Percentiles rank a stretch among this genome's conserved stretches.
Conservation (phyloP, 2,329 filamentous ascomycete species). For the Cladosporium sp. region DNA sequence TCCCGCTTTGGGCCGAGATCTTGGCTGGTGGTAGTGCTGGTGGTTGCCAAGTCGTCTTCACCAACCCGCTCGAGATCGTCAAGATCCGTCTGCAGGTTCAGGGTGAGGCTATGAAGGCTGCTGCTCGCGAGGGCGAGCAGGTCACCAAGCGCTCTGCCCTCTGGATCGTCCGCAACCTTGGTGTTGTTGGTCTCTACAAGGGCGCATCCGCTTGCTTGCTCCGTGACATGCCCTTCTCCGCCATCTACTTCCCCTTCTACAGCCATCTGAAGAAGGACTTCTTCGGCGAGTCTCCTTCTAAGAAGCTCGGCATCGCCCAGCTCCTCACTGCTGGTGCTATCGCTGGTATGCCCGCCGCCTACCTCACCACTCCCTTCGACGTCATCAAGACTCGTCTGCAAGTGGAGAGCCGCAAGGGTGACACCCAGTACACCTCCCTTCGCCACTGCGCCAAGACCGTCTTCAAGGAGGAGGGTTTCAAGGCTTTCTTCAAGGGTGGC, state of each 20-base stretch:
- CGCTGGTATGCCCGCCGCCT: conserved; percentile 54
- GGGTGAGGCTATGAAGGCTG: conserved; percentile 79
- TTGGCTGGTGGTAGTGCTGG: conserved; percentile 85
- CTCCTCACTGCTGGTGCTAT: conserved; percentile 93
- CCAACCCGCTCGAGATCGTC: conserved; percentile 96
- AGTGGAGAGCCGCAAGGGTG: conserved; percentile 94
- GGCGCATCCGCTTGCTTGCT: conserved; percentile 90
- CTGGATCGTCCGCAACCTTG: conserved; percentile 95
- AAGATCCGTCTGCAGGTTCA: conserved; percentile 98
- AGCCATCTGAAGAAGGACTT: conserved; percentile 88
- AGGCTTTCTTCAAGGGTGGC: conserved; percentile 97
- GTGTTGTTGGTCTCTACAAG: conserved; percentile 93
- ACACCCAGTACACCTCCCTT: conserved; percentile 79
- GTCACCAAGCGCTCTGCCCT: conserved; percentile 85
- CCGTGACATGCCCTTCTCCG: conserved; percentile 94
- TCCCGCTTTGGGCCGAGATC: conserved; percentile 67
- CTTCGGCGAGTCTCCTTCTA: conserved; percentile 81
- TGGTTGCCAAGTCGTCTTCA: conserved; percentile 95
- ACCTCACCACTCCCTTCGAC: conserved; percentile 94
- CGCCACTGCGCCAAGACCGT: conserved; percentile 81
- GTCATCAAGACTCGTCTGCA: conserved; percentile 99
- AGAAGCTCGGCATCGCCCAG: conserved; percentile 86
- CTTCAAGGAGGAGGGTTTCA: conserved; percentile 85
- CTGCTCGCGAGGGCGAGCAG: conserved; percentile 68
- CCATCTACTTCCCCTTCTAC: conserved; percentile 98